Evolutionary conservation across 2,329 filamentous ascomycete species (phyloP).

Genomic region (Hypomyces rosellus): DNA sequence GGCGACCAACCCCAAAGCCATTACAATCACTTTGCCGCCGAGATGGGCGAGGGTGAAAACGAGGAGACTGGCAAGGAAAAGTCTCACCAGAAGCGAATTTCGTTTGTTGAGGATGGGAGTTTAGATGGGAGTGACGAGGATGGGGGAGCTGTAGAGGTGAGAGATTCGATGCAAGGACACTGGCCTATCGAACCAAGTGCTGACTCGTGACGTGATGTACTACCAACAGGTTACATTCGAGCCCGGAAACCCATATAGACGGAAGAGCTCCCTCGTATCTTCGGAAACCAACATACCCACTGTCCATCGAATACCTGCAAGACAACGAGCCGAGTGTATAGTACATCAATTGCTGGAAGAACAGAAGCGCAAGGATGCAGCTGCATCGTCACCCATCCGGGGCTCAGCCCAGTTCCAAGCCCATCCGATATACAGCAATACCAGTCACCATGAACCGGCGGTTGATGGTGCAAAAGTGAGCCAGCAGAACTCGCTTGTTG

Average conservation of each 20-base stretch:
- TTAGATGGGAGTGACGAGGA: conserved; percentile 47
- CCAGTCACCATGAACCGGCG: conserved; percentile 13
- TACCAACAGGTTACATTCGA: conserved; percentile 54
- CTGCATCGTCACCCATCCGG: conserved; percentile 9
- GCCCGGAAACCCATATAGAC: conserved; percentile 51
- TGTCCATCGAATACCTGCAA: conserved; percentile 16
- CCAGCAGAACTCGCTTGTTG: conserved; percentile 17
- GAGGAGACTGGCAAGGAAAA: conserved; percentile 1
- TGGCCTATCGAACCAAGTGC: not conserved
- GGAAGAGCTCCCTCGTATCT: conserved; percentile 59
- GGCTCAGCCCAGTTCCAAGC: conserved; percentile 21
- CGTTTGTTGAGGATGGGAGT: conserved; percentile 27
- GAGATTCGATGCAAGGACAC: not conserved
- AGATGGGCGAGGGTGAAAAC: conserved; percentile 9
- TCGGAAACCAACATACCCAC: conserved; percentile 38
- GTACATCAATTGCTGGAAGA: conserved; percentile 60
- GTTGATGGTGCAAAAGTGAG: conserved; percentile 14
- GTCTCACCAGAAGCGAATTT: conserved; percentile 2
- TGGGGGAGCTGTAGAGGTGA: conserved; percentile 45
- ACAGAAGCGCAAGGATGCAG: conserved; percentile 36
- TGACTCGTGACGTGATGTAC: not conserved
- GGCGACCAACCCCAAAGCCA: conserved; percentile 5
- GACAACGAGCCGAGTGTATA: conserved; percentile 49
- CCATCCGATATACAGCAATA: conserved; percentile 22
- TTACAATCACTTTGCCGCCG: conserved; percentile 5